Base-by-base conservation (phyloP, 441 rosid genomes). In the Gossypium gossypioides region DNA sequence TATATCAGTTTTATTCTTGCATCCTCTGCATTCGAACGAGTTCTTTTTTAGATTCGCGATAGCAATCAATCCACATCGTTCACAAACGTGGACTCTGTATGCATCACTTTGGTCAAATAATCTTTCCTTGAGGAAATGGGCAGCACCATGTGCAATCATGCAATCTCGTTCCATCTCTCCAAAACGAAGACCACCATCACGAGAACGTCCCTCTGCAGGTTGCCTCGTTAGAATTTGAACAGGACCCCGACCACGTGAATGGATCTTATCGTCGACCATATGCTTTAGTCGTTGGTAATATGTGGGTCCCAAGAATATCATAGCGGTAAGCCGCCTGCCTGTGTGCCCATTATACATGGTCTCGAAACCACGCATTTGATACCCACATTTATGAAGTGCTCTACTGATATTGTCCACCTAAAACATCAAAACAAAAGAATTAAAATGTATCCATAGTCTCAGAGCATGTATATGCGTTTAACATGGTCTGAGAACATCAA, bases 131-230 rank as follows among this genome's bases (percentile, higher is more conserved):
- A 95, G 88, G 60, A 95, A 95, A 78, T 88, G 83, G 8, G 97
- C 93, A 1, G 97, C 99, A 32, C 99, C 99, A 72, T 92, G 99
- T 0, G 99, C 99, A 70, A 92, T 95, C 97, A 92, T 95, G 75
- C 99, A 95, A 74, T 95, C 99, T 4, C 98, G 86, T 73, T 95
- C 99, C 99, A 92, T 92, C 74, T 95, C 99, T 72, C 99, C 97
- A 27, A 95, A 95, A 19, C 99, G 92, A 48, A 95, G 95, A 51
- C 98, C 99, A 74, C 98, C 98, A 73, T 95, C 93, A 69, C 98
- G 98, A 0, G 97, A 95, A 52, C 98, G 84, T 13, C 99, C 99
- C 79, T 92, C 97, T 0, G 97, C 99, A 42, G 99, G 97, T 78
- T 95, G 99, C 85, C 98, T 87, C 0, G 97, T 92, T 50, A 95